phyloP scores from a whole-genome alignment of 179 eudicot species.

The Amaranthus tricolor region DNA sequence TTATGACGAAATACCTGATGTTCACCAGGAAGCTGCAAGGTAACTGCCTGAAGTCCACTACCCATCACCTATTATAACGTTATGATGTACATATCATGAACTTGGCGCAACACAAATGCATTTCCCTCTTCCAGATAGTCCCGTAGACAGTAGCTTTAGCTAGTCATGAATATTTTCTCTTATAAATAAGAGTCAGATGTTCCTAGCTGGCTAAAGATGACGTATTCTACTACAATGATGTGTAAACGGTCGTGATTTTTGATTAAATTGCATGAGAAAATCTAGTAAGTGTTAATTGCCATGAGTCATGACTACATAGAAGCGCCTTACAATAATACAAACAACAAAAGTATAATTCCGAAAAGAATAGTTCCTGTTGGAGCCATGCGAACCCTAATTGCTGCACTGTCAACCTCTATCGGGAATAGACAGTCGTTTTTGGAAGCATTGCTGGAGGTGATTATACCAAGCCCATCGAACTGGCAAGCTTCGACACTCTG shows the following conservation, averaged over 20 bases:
- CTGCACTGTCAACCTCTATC: constrained; percentile 33
- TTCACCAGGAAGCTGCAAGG: not conserved
- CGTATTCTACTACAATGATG: too few relatives aligned
- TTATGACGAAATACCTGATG: constrained; percentile 1
- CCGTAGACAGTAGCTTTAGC: not conserved
- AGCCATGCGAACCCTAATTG: constrained; percentile 19
- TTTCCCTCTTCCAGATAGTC: not conserved
- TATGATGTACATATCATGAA: constrained; percentile 2
- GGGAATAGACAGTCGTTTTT: constrained; percentile 57
- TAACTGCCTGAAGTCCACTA: not conserved
- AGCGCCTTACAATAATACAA: constrained; percentile 25
- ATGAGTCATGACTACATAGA: not conserved
- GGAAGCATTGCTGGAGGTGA: constrained; percentile 37
- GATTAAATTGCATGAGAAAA: constrained; percentile 5
- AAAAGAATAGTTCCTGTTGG: constrained; percentile 1
- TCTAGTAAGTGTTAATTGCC: constrained; percentile 17
- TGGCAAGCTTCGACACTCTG: constrained; percentile 59
- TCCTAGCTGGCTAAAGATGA: too few relatives aligned
- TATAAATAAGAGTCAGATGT: not conserved
- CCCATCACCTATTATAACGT: not conserved
- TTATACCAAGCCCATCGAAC: constrained; percentile 48
- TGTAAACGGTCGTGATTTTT: not conserved
- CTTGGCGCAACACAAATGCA: not conserved
- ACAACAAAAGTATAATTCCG: constrained; percentile 19
- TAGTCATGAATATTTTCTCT: not conserved